Evolutionary conservation across 2,329 filamentous ascomycete species (phyloP).

Genomic region (Aspergillus sp.): DNA sequence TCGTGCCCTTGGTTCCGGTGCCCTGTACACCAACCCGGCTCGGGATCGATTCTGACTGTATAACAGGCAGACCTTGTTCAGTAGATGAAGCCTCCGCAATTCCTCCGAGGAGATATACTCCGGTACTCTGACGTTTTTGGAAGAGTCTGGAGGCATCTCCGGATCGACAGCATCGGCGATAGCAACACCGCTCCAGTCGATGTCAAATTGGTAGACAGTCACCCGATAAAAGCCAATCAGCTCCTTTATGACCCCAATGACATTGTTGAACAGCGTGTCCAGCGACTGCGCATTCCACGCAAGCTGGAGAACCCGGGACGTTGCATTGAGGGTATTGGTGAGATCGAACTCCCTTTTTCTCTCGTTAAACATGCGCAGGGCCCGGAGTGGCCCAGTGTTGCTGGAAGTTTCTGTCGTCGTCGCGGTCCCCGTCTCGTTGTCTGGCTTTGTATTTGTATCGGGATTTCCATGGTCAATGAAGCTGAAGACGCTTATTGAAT

Average conservation of each 20-base stretch:
- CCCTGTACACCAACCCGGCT: slow-evolving; percentile 68
- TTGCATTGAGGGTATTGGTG: slow-evolving; percentile 73
- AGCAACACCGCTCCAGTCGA: slow-evolving; percentile 70
- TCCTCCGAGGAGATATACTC: slow-evolving; percentile 79
- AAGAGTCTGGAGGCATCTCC: slow-evolving; percentile 63
- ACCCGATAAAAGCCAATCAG: slow-evolving; percentile 78
- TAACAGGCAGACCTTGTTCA: slow-evolving; percentile 75
- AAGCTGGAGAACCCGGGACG: slow-evolving; percentile 82
- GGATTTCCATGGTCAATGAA: slow-evolving; percentile 48
- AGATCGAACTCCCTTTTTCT: slow-evolving; percentile 1
- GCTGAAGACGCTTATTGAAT: slow-evolving; percentile 34
- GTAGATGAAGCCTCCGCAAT: slow-evolving; percentile 69
- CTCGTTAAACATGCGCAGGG: neutral
- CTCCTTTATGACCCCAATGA: slow-evolving; percentile 75
- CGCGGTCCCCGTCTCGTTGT: neutral
- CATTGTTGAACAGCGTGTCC: slow-evolving; percentile 63
- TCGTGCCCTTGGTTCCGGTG: slow-evolving; percentile 59
- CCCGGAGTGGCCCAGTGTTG: slow-evolving; percentile 1
- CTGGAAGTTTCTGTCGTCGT: slow-evolving; percentile 39
- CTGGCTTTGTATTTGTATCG: slow-evolving; percentile 32
- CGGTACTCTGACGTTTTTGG: slow-evolving; percentile 74
- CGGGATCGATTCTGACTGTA: slow-evolving; percentile 71
- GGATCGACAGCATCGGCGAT: slow-evolving; percentile 77
- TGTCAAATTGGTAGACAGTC: slow-evolving; percentile 85
- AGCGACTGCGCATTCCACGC: slow-evolving; percentile 61